These are phyloP conservation scores for Eruca vesicaria DNA, from an alignment of 441 rosid genomes.

Conservation along the genomic window DNA sequence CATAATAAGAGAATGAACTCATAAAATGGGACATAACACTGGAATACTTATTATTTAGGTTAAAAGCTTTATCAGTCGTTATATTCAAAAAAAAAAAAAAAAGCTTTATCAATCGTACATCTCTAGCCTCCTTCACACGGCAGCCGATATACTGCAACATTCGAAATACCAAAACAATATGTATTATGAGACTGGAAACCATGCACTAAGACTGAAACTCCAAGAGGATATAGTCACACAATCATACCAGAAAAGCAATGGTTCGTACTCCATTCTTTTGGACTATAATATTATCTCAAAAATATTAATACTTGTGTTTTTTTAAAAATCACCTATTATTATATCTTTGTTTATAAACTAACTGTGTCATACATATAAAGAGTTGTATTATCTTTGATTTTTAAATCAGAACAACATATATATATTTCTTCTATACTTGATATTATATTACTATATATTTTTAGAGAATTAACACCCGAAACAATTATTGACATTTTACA, in stretches of 20 bases:
- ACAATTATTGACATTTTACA: background rate
- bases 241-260: background rate
- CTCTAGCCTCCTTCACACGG: conserved; percentile 22
- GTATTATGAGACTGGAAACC: background rate
- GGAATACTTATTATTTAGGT: background rate
- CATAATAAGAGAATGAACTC: conserved; percentile 14
- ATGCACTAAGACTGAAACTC: background rate
- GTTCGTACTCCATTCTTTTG: background rate
- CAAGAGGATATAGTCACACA: background rate
- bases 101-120: conserved; percentile 19
- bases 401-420: too few relatives aligned
- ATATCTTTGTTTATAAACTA: background rate
- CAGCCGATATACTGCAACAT: conserved; percentile 25
- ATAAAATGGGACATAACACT: background rate
- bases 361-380: background rate
- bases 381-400: background rate
- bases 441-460: background rate
- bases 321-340: too few relatives aligned
- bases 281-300: background rate
- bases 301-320: background rate
- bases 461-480: background rate
- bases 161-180: conserved; percentile 8
- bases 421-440: background rate
- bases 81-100: too few relatives aligned
- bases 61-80: conserved; percentile 24